Conservation (phyloP, 225 moss, liverwort and hornwort species). For the Thuidium tamariscinum region DNA sequence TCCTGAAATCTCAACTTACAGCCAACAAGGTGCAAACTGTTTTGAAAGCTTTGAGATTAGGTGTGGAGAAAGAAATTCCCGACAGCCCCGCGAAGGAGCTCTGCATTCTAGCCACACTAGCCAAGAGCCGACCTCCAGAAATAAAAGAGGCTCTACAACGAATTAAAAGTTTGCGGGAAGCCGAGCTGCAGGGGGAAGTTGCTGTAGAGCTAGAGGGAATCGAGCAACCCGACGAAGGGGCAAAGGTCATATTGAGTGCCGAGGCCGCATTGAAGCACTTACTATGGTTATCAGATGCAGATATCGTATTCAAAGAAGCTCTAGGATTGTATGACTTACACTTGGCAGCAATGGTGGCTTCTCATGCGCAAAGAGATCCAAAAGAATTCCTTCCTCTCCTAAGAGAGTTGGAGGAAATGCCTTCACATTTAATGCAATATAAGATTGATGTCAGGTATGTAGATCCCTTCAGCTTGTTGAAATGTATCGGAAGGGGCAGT, state of each 20-base stretch:
- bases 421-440: conserved; percentile 61
- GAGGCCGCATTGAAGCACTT: conserved; percentile 94
- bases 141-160: conserved; percentile 73
- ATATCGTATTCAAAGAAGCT: conserved; percentile 70
- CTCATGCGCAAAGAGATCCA: conserved; percentile 91
- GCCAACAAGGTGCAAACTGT: conserved; percentile 67
- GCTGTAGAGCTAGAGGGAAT: conserved; percentile 38
- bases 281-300: conserved; percentile 92
- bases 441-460: conserved; percentile 69
- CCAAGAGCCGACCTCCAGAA: conserved; percentile 74
- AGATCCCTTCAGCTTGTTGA: not conserved
- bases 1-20: conserved; percentile 23
- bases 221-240: conserved; percentile 16
- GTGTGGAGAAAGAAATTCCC: conserved; percentile 51
- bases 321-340: conserved; percentile 91
- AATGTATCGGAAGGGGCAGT: not conserved
- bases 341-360: conserved; percentile 96
- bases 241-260: conserved; percentile 56
- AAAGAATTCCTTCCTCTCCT: conserved; percentile 92
- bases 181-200: conserved; percentile 56
- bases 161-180: conserved; percentile 64
- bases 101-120: conserved; percentile 83
- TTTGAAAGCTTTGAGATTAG: conserved; percentile 59
- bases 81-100: conserved; percentile 64
- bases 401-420: conserved; percentile 77